These are phyloP conservation scores for Populus simonii DNA, from an alignment of 345 rosid genomes.

Conservation along the genomic window DNA sequence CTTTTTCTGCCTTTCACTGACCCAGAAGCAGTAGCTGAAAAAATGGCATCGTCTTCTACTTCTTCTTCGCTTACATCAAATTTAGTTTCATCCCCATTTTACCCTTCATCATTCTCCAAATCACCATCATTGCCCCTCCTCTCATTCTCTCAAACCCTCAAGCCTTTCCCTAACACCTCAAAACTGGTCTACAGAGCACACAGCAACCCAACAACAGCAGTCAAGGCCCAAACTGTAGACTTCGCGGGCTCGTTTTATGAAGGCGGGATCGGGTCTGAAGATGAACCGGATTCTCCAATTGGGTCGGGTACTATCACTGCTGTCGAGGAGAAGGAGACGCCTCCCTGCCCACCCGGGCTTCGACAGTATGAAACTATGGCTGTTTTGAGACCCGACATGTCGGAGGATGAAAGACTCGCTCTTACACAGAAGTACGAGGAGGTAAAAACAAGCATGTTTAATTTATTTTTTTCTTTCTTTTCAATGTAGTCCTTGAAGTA, in stretches of 20 bases:
- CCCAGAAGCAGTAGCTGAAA: constrained; percentile 1
- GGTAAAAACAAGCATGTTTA: constrained; percentile 37
- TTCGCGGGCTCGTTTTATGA: constrained; percentile 80
- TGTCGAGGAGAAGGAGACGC: constrained; percentile 69
- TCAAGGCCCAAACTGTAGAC: constrained; percentile 62
- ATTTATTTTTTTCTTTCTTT: no score
- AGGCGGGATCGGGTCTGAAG: constrained; percentile 60
- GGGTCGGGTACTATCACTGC: constrained; percentile 37
- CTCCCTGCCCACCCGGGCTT: constrained; percentile 91
- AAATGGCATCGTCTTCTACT: constrained; percentile 57
- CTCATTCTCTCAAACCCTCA: constrained; percentile 40
- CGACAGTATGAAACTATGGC: constrained; percentile 83
- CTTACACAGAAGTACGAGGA: constrained; percentile 96
- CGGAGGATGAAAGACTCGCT: constrained; percentile 85
- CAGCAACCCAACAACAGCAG: constrained; percentile 12
- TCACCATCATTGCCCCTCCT: constrained; percentile 34
- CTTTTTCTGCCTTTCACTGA: neutral
- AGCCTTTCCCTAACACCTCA: constrained; percentile 36
- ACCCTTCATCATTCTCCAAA: constrained; percentile 32
- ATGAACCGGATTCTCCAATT: constrained; percentile 50
- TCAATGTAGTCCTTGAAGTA: neutral
- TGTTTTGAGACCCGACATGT: constrained; percentile 91
- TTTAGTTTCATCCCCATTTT: constrained; percentile 29
- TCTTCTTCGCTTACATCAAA: constrained; percentile 39
- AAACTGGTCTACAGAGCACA: constrained; percentile 21